Evolutionary conservation across 345 rosid species (phyloP), one percentile per base, ranked within the genome.

Genomic region (Brassica carinata): DNA sequence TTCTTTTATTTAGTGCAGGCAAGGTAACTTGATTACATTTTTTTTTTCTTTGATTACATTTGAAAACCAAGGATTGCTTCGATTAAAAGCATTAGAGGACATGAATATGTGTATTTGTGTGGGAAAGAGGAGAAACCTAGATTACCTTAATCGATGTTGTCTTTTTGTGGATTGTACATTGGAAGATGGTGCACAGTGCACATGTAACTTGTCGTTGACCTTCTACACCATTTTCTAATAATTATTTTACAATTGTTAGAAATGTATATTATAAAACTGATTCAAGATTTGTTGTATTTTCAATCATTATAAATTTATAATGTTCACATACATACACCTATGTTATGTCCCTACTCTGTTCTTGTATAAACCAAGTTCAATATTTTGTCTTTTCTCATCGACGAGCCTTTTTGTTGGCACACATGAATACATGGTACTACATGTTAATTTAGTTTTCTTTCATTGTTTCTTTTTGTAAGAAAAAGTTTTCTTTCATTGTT

Each of bases 191-290:
- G 30, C 30, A 27, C 30, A 27, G 0, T 27, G 30, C 30, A 27
- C 30, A 51, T 81, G 83, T 81, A 75, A 70, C 71, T 69, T 80
- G 83, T 74, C 83, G 75, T 79, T 80, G 83, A 75, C 83, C 83
- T 75, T 75, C 72, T 71, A 70, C 30, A 55, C 65, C 75, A 69
- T 23, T 64, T 13, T 64, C 26, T 57, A 40, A 27, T n/a, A 61
- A 61, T 45, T 68, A 45, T 31, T 61, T 33, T 48, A 8, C 59
- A 63, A 7, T 33, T 66, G 30, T 5, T n/a, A 18, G 18, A 26
- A 14, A n/a, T 80, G 34, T 48, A 67, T 48, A 68, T 19, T 19
- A 58, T n/a, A 11, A 5, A 29, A 26, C 6, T 26, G 61, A 29
- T 57, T 18, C 43, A 57, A 55, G 62, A 17, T 78, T 71, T 71